phyloP scores from a whole-genome alignment of 768 basidiomycete genomes.

The Phlegmacium glaucopus region DNA sequence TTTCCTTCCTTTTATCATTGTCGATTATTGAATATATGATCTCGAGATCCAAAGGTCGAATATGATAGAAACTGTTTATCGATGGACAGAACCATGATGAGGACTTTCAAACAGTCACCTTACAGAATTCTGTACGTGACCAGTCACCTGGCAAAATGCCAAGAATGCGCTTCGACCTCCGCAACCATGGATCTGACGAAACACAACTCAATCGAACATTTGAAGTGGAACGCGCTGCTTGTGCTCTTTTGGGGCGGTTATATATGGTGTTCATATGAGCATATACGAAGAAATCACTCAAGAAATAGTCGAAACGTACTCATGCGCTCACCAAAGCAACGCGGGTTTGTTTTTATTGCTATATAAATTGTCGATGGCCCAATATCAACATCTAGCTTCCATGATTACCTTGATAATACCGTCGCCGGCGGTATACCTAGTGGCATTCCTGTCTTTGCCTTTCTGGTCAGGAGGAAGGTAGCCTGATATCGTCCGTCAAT shows the following conservation, averaged over 20 bases:
- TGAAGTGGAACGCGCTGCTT: conserved; percentile 92
- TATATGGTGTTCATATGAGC: conserved; percentile 92
- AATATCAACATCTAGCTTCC: conserved; percentile 53
- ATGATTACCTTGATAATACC: conserved; percentile 84
- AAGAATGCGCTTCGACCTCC: conserved; percentile 63
- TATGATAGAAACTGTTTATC: too few relatives aligned
- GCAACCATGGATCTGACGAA: conserved; percentile 36
- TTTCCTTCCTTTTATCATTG: too few relatives aligned
- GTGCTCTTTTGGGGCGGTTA: conserved; percentile 87
- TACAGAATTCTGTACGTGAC: too few relatives aligned
- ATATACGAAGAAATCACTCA: conserved; percentile 48
- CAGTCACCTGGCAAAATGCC: too few relatives aligned
- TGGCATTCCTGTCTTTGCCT: conserved; percentile 68
- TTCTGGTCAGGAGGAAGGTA: conserved; percentile 93
- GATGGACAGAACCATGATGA: too few relatives aligned
- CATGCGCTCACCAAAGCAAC: conserved; percentile 86
- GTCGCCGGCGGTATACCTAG: conserved; percentile 92
- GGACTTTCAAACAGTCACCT: too few relatives aligned
- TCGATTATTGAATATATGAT: too few relatives aligned
- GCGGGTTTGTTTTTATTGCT: conserved; percentile 39
- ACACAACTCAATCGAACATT: conserved; percentile 66
- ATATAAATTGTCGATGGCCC: background rate
- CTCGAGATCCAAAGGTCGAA: too few relatives aligned
- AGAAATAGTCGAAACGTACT: conserved; percentile 39
- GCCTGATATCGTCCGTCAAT: conserved; percentile 61